Evolutionary conservation across 129 eudicot genomes (phyloP).

Genomic region (Arctium minus): DNA sequence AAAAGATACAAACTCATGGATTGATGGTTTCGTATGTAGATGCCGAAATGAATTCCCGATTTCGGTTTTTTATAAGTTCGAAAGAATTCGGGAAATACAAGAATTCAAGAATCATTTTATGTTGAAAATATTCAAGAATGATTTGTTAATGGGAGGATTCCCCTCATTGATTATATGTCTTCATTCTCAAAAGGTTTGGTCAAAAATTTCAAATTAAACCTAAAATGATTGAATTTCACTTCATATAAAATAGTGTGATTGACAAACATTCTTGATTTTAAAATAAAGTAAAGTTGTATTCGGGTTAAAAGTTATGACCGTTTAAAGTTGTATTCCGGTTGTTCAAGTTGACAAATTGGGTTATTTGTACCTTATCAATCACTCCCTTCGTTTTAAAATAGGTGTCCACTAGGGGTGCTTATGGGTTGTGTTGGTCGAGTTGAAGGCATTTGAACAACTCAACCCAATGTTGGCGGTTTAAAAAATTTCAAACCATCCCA

Average conservation of each 20-base stretch:
- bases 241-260: not conserved
- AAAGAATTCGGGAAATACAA: conserved; percentile 6
- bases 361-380: not conserved
- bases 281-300: no score
- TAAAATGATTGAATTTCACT: not conserved
- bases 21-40: conserved; percentile 16
- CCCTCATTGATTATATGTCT: not conserved
- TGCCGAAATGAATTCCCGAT: not conserved
- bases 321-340: no score
- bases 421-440: no score
- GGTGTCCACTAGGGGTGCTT: no score
- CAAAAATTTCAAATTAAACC: not conserved
- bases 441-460: no score
- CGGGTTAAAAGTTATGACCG: not conserved
- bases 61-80: not conserved
- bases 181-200: not conserved
- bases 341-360: not conserved
- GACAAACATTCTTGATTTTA: no score
- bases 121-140: not conserved
- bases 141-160: not conserved
- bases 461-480: no score
- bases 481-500: no score
- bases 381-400: not conserved
- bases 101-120: conserved; percentile 2
- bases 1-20: conserved; percentile 98